phyloP scores from a whole-genome alignment of 768 basidiomycete species.

The Mrakia blollopis region DNA sequence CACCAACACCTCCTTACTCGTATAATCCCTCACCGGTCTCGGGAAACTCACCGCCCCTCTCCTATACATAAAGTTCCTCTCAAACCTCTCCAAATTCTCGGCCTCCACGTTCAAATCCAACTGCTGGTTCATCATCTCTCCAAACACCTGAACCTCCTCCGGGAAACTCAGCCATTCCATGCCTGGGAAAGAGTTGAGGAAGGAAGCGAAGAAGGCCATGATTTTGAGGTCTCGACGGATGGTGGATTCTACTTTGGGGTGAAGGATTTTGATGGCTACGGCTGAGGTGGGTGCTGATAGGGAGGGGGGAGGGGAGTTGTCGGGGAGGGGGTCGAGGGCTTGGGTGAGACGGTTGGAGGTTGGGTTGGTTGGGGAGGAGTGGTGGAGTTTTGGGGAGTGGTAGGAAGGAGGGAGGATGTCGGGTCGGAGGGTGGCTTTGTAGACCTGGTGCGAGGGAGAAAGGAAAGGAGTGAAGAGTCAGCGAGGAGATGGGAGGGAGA shows the following conservation, averaged over 20 bases:
- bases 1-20: constrained; percentile 61
- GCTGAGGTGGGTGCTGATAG: constrained; percentile 64
- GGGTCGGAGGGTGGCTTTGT: constrained; percentile 75
- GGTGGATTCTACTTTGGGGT: constrained; percentile 73
- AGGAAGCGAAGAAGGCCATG: constrained; percentile 84
- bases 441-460: constrained; percentile 72
- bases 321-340: constrained; percentile 21
- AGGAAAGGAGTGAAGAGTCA: too few species aligned
- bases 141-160: constrained; percentile 91
- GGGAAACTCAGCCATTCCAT: constrained; percentile 96
- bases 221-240: constrained; percentile 88
- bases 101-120: constrained; percentile 87
- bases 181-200: constrained; percentile 74
- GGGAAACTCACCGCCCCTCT: constrained; percentile 85
- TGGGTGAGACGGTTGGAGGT: constrained; percentile 19
- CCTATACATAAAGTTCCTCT: constrained; percentile 68
- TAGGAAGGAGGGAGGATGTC: constrained; percentile 82
- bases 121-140: constrained; percentile 92
- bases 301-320: constrained; percentile 29
- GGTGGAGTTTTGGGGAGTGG: constrained; percentile 63
- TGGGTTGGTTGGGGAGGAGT: constrained; percentile 42
- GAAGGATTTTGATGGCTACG: constrained; percentile 93
- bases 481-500: background rate
- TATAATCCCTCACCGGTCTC: constrained; percentile 52
- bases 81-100: constrained; percentile 76